Percentiles rank a stretch among this genome's conserved stretches.
Evolutionary conservation across 2,329 filamentous ascomycete species (phyloP).

Genomic region (Monilinia vaccinii-corymbosi): DNA sequence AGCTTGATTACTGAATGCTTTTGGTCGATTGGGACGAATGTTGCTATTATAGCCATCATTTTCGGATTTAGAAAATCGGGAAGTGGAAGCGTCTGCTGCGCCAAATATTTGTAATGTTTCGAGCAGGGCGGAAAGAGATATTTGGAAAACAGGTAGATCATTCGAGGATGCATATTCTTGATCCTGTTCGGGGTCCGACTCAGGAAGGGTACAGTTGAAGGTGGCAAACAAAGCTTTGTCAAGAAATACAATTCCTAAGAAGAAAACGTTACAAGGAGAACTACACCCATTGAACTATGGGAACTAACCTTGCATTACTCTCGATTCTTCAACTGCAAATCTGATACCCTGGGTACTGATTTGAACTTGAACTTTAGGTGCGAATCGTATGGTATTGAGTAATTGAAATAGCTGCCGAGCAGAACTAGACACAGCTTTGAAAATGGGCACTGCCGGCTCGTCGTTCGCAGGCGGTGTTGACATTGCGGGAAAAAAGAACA

Average conservation of each 20-base stretch:
- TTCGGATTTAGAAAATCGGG: conserved; percentile 48
- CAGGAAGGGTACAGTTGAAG: conserved; percentile 57
- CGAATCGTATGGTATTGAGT: conserved; percentile 49
- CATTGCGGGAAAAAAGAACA: conserved; percentile 18
- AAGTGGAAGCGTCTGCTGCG: conserved; percentile 56
- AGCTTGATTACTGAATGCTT: conserved; percentile 75
- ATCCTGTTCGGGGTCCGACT: conserved; percentile 30
- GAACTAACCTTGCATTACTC: conserved; percentile 75
- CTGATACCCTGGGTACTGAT: conserved; percentile 79
- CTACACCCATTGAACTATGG: background rate
- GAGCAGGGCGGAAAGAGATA: conserved; percentile 77
- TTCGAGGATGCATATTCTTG: conserved; percentile 32
- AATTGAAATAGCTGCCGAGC: conserved; percentile 64
- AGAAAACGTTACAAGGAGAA: conserved; percentile 16
- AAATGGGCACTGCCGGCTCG: conserved; percentile 41
- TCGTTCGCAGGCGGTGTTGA: conserved; percentile 20
- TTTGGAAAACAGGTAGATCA: conserved; percentile 64
- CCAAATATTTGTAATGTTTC: conserved; percentile 96
- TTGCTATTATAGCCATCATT: conserved; percentile 53
- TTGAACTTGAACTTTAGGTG: conserved; percentile 52
- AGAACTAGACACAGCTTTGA: conserved; percentile 69
- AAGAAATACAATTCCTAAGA: conserved; percentile 65
- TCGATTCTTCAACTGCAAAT: conserved; percentile 79
- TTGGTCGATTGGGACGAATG: conserved; percentile 51
- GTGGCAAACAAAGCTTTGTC: conserved; percentile 83